Evolutionary conservation across 208 protist species (phyloP), one percentile per base, ranked within the genome.

Genomic region (Crithidia brevicula): DNA sequence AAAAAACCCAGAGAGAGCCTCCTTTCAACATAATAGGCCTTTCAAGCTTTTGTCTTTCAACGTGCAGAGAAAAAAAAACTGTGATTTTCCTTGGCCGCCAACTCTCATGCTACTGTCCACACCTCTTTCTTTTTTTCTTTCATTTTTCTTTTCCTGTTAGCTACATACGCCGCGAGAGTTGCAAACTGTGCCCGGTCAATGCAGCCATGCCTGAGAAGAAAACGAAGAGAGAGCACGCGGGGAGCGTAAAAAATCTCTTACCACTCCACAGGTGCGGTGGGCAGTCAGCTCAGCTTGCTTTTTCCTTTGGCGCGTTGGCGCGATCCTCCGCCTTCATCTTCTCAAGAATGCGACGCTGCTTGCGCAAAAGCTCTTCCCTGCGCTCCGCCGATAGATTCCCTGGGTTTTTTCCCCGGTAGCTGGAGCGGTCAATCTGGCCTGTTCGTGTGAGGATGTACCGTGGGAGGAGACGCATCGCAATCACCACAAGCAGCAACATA

Each of bases 281-380:
- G n/a, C n/a, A n/a, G n/a, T n/a, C n/a, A n/a, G n/a, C n/a, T 54
- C 31, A 65, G 9, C 38, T 52, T 2, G 50, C 43, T 13, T 52
- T 47, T 15, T 49, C 31, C 10, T 52, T 50, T 28, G 31, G 22
- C 16, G 30, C 38, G 36, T 69, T 65, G 0, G 45, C 73, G 2
- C 25, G 36, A 56, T 90, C 83, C 49, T 91, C 71, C 40, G 77
- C 67, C 50, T 89, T 91, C 89, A 94, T 94, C 49, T 75, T 47
- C 25, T 59, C 61, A 56, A 94, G 88, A 46, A 91, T 85, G 11
- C 83, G 75, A 3, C 53, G 71, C 74, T 90, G 81, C 46, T 77
- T 64, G 22, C 52, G 58, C 20, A 89, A 53, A 27, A 93, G 63
- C 31, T 90, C 72, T 11, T 56, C 63, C 11, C 79, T 50, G 23